Evolutionary conservation across 441 rosid genomes (phyloP).

Genomic region (Pelargonium cotyledonis): DNA sequence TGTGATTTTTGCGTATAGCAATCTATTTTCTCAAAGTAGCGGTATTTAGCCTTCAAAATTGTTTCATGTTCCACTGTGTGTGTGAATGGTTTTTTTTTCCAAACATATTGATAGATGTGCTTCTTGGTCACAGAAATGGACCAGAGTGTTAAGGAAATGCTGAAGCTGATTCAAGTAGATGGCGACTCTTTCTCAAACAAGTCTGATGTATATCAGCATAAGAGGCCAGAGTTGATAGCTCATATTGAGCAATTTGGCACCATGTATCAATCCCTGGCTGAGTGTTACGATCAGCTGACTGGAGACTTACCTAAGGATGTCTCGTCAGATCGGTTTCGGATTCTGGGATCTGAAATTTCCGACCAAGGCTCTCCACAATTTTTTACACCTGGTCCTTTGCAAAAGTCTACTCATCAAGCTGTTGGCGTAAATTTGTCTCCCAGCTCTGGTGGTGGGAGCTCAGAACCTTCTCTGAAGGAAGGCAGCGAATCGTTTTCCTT

Average conservation of each 20-base stretch:
- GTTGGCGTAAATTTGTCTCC: constrained; percentile 14
- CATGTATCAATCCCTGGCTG: constrained; percentile 33
- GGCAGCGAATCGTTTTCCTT: constrained; percentile 42
- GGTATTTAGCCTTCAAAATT: background rate
- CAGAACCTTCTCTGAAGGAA: constrained; percentile 44
- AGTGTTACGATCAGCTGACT: constrained; percentile 32
- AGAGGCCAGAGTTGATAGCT: constrained; percentile 32
- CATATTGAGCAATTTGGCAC: constrained; percentile 32
- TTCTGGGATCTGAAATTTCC: constrained; percentile 25
- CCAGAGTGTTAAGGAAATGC: constrained; percentile 27
- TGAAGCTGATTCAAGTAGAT: constrained; percentile 35
- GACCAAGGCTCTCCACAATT: constrained; percentile 28
- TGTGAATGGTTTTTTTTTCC: too few relatives aligned
- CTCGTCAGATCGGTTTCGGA: constrained; percentile 20
- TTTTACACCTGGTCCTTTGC: constrained; percentile 34
- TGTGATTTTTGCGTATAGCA: background rate
- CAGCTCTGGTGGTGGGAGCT: constrained; percentile 40
- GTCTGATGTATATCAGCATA: constrained; percentile 23
- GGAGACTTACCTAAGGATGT: constrained; percentile 26
- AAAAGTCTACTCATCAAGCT: constrained; percentile 26
- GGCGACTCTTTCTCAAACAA: constrained; percentile 26
- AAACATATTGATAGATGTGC: background rate
- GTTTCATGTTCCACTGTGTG: background rate
- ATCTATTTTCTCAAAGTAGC: background rate
- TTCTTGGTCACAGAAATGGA: constrained; percentile 35